A percentile compares a stretch with the other conserved stretches of the same genome.
Evolutionary conservation across 805 yeast genomes (phyloP).

Genomic region (Grigorovia yakushimaensis): DNA sequence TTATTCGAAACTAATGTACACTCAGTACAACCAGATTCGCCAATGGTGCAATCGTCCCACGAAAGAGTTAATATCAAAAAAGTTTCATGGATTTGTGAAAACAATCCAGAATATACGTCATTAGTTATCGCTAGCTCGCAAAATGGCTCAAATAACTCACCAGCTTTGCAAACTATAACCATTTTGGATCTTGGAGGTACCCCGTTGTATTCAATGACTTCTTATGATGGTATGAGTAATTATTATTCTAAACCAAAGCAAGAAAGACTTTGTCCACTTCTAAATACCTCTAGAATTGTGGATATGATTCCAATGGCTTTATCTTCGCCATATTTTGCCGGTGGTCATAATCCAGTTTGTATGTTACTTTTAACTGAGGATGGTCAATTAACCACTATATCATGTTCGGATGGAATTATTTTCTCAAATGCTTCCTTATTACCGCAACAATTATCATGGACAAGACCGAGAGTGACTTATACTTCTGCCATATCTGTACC

Average conservation of each 20-base stretch:
- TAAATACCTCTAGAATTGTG: slow-evolving; percentile 35
- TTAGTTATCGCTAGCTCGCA: slow-evolving; percentile 61
- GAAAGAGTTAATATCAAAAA: slow-evolving; percentile 36
- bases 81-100: slow-evolving; percentile 69
- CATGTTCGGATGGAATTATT: slow-evolving; percentile 46
- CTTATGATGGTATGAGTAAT: slow-evolving; percentile 72
- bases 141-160: slow-evolving; percentile 33
- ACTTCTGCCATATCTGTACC: slow-evolving; percentile 48
- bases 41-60: slow-evolving; percentile 6
- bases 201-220: slow-evolving; percentile 68
- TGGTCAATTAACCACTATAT: slow-evolving; percentile 56
- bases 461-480: slow-evolving; percentile 60
- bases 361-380: slow-evolving; percentile 48
- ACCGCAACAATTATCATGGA: slow-evolving; percentile 74
- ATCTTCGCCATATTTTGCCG: slow-evolving; percentile 66
- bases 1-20: slow-evolving; percentile 58
- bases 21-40: slow-evolving; percentile 31
- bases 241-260: slow-evolving; percentile 56
- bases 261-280: slow-evolving; percentile 47
- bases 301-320: slow-evolving; percentile 47
- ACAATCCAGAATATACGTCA: slow-evolving; percentile 73
- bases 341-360: slow-evolving; percentile 66
- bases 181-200: slow-evolving; percentile 72
- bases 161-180: slow-evolving; percentile 31
- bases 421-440: slow-evolving; percentile 49